Conservation (phyloP, 768 basidiomycete species). For the Heimioporus sp. region DNA sequence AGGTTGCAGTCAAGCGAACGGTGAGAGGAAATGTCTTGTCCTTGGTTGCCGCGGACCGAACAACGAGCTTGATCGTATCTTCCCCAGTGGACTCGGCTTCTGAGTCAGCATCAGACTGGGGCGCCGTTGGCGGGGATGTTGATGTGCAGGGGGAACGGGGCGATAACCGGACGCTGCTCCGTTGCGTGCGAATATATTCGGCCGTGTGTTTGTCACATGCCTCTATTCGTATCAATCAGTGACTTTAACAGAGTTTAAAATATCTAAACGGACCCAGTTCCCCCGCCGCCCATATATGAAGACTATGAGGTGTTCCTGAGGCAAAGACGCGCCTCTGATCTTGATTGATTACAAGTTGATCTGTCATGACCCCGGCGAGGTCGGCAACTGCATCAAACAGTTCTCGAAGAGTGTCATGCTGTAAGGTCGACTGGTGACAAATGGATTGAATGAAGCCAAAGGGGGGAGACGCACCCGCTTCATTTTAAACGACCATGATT, state of each 20-base stretch:
- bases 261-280: constrained; percentile 51
- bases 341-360: constrained; percentile 59
- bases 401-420: constrained; percentile 65
- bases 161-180: constrained; percentile 22
- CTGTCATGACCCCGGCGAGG: constrained; percentile 46
- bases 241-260: background rate
- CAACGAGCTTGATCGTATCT: constrained; percentile 61
- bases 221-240: constrained; percentile 39
- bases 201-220: constrained; percentile 64
- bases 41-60: constrained; percentile 54
- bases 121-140: constrained; percentile 18
- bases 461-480: constrained; percentile 46
- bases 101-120: constrained; percentile 26
- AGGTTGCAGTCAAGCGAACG: constrained; percentile 74
- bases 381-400: constrained; percentile 69
- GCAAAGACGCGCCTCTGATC: constrained; percentile 64
- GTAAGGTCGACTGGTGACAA: background rate
- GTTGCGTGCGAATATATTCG: constrained; percentile 56
- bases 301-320: constrained; percentile 62
- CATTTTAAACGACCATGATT: constrained; percentile 53
- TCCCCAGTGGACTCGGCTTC: constrained; percentile 37
- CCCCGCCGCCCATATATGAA: constrained; percentile 67
- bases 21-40: constrained; percentile 58
- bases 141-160: constrained; percentile 13
- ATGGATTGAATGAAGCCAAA: background rate